Percentiles rank a stretch among this genome's conserved stretches.
Conservation (phyloP, 2,329 filamentous ascomycete species). For the Verruconis gallopava region DNA sequence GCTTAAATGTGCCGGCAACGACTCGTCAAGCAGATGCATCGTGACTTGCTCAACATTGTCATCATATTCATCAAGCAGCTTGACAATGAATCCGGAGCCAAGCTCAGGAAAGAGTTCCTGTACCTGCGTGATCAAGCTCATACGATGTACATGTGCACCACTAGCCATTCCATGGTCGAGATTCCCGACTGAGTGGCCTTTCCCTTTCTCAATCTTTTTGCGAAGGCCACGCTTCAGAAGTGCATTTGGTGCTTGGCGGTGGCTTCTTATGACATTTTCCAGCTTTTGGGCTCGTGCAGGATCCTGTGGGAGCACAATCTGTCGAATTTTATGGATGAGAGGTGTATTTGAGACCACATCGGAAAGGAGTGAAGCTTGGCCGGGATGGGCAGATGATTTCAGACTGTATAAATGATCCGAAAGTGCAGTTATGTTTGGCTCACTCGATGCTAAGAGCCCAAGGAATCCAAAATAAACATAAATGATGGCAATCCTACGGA, state of each 20-base stretch:
- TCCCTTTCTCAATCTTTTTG: slow-evolving; percentile 53
- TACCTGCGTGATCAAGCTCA: slow-evolving; percentile 79
- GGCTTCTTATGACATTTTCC: slow-evolving; percentile 46
- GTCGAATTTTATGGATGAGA: slow-evolving; percentile 47
- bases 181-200: slow-evolving; percentile 31
- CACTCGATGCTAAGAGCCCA: slow-evolving; percentile 52
- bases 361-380: slow-evolving; percentile 51
- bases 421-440: slow-evolving; percentile 60
- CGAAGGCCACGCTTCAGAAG: slow-evolving; percentile 39
- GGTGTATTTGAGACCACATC: slow-evolving; percentile 74
- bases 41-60: slow-evolving; percentile 70
- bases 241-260: slow-evolving; percentile 41
- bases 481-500: slow-evolving; percentile 57
- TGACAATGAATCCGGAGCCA: slow-evolving; percentile 68
- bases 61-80: slow-evolving; percentile 64
- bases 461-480: slow-evolving; percentile 63
- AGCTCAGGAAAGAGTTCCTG: slow-evolving; percentile 87
- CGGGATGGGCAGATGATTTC: slow-evolving; percentile 50
- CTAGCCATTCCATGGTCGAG: slow-evolving; percentile 25
- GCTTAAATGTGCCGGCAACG: slow-evolving; percentile 56
- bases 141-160: slow-evolving; percentile 60
- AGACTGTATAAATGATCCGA: slow-evolving; percentile 75
- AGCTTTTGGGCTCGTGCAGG: slow-evolving; percentile 38
- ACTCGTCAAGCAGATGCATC: slow-evolving; percentile 67
- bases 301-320: neutral